Evolutionary conservation across 2,329 filamentous ascomycete genomes (phyloP).

Genomic region (Aspergillus awamori): DNA sequence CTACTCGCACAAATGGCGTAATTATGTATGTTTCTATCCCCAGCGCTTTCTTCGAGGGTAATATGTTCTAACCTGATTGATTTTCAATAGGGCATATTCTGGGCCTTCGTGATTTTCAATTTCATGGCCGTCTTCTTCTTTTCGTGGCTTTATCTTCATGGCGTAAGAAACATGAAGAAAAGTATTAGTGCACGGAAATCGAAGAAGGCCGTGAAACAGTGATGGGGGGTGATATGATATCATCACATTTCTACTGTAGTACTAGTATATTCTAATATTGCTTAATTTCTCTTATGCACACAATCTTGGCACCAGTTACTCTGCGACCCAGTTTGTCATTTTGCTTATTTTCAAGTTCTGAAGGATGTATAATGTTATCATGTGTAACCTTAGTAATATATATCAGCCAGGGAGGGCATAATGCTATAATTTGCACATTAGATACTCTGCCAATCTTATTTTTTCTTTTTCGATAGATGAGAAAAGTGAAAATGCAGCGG

Average conservation of each 20-base stretch:
- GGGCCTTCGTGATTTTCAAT: conserved; percentile 67
- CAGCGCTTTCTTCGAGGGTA: not conserved
- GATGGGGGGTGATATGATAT: not conserved
- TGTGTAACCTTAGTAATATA: not conserved
- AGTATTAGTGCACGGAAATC: conserved; percentile 37
- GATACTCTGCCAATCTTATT: not conserved
- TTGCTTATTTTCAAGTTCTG: not conserved
- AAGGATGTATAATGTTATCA: not conserved
- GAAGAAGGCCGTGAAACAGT: conserved; percentile 18
- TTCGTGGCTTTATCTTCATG: conserved; percentile 58
- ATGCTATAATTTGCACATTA: not conserved
- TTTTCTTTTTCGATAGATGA: not conserved
- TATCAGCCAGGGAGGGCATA: not conserved
- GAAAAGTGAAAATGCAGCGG: not conserved
- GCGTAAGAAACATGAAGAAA: conserved; percentile 33
- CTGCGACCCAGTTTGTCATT: not conserved
- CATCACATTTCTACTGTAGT: not conserved
- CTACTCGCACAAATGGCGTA: conserved; percentile 64
- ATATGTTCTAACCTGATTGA: not conserved
- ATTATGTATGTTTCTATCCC: conserved; percentile 53
- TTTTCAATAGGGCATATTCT: conserved; percentile 59
- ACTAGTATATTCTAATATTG: not conserved
- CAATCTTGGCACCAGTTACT: not conserved
- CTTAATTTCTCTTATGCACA: not conserved
- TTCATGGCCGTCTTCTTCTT: conserved; percentile 57